A percentile compares a stretch with the other conserved stretches of the same genome.
These are phyloP conservation scores for Mortierella sp. DNA, from an alignment of 371 early-diverging fungal species.

Conservation along the genomic window DNA sequence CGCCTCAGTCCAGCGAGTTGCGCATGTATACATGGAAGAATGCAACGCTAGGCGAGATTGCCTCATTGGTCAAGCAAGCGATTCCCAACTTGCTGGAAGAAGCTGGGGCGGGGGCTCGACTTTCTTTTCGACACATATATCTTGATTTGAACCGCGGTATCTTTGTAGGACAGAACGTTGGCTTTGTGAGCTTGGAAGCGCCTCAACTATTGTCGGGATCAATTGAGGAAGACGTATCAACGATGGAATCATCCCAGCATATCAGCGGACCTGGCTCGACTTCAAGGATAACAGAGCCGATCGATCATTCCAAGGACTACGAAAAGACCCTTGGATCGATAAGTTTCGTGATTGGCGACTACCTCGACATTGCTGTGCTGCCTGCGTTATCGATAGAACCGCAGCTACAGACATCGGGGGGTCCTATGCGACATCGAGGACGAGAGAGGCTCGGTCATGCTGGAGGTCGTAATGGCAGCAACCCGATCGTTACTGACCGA, in stretches of 20 bases:
- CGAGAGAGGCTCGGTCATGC: slow-evolving; percentile 10
- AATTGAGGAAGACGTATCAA: too few species aligned
- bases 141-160: slow-evolving; percentile 14
- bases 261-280: background rate
- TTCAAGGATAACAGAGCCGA: slow-evolving; percentile 1
- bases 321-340: slow-evolving; percentile 67
- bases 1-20: slow-evolving; percentile 26
- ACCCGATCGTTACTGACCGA: slow-evolving; percentile 18
- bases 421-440: slow-evolving; percentile 11
- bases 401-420: slow-evolving; percentile 12
- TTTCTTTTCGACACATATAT: slow-evolving; percentile 36
- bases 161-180: slow-evolving; percentile 42
- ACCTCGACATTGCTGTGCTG: slow-evolving; percentile 65
- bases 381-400: background rate
- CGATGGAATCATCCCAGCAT: too few species aligned
- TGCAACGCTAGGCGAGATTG: slow-evolving; percentile 57
- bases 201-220: background rate
- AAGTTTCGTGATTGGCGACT: slow-evolving; percentile 75
- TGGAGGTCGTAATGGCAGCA: slow-evolving; percentile 4
- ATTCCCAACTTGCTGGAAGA: slow-evolving; percentile 37
- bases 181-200: slow-evolving; percentile 26
- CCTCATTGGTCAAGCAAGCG: slow-evolving; percentile 35
- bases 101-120: slow-evolving; percentile 18
- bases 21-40: slow-evolving; percentile 57
- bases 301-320: slow-evolving; percentile 2